Conservation (phyloP, 768 basidiomycete genomes). For the Coprinopsis cinerea region DNA sequence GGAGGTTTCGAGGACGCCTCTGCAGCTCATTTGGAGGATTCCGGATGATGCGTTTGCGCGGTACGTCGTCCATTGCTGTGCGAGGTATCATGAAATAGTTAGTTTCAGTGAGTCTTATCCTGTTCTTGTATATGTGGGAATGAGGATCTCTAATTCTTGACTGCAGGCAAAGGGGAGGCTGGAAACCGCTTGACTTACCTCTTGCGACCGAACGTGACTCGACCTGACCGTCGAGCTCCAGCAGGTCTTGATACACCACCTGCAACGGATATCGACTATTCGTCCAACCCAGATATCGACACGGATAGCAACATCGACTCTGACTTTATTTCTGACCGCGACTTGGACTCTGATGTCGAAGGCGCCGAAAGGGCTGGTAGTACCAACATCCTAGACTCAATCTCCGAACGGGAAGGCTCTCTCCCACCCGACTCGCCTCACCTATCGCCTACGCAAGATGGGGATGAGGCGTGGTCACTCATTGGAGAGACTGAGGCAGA, state of each 20-base stretch:
- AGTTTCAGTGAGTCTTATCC: slow-evolving; percentile 78
- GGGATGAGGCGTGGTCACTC: slow-evolving; percentile 16
- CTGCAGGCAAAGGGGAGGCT: slow-evolving; percentile 55
- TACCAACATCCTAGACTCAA: slow-evolving; percentile 21
- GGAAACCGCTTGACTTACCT: slow-evolving; percentile 70
- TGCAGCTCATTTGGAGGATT: slow-evolving; percentile 71
- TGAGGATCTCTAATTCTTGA: too few relatives aligned
- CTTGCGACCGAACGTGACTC: slow-evolving; percentile 68
- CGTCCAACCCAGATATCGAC: slow-evolving; percentile 43
- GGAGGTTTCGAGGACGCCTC: slow-evolving; percentile 63
- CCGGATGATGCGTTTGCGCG: slow-evolving; percentile 67
- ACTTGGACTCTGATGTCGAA: slow-evolving; percentile 43
- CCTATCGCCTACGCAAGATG: slow-evolving; percentile 3
- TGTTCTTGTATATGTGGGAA: too few relatives aligned
- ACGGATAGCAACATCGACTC: slow-evolving; percentile 45
- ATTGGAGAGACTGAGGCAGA: slow-evolving; percentile 14
- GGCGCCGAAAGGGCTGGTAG: slow-evolving; percentile 24
- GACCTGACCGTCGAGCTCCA: slow-evolving; percentile 44
- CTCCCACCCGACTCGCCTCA: slow-evolving; percentile 17
- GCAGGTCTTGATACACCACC: slow-evolving; percentile 63
- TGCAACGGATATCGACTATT: slow-evolving; percentile 56
- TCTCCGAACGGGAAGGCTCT: slow-evolving; percentile 27
- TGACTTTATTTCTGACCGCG: slow-evolving; percentile 45
- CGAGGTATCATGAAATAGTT: slow-evolving; percentile 72
- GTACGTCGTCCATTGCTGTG: slow-evolving; percentile 79